phyloP scores from a whole-genome alignment of 2,329 filamentous ascomycete species.

The Dothideomycetes sp. region DNA sequence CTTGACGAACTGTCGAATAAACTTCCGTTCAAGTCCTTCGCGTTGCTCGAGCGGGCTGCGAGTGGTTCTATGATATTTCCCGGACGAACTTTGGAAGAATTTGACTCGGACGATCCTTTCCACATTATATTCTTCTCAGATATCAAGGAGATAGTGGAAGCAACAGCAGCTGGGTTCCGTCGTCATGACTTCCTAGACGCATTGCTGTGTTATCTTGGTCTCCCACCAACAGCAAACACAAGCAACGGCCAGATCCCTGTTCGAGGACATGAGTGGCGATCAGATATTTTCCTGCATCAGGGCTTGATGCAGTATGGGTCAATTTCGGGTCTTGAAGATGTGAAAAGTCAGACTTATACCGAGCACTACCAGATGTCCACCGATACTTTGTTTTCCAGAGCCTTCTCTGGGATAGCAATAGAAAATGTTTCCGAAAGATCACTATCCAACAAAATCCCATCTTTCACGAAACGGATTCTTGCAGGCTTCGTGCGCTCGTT shows the following conservation, averaged over 20 bases:
- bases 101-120: slow-evolving; percentile 58
- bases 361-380: slow-evolving; percentile 9
- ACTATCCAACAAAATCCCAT: not conserved
- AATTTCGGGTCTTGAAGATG: too few species aligned
- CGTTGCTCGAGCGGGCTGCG: slow-evolving; percentile 44
- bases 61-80: slow-evolving; percentile 48
- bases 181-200: slow-evolving; percentile 52
- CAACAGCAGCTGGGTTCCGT: slow-evolving; percentile 29
- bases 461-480: slow-evolving; percentile 41
- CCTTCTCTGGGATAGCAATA: not conserved
- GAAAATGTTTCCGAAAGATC: not conserved
- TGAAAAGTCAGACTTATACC: too few species aligned
- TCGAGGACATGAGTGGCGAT: not conserved
- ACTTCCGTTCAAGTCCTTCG: slow-evolving; percentile 37
- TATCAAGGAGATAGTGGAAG: slow-evolving; percentile 53
- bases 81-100: slow-evolving; percentile 65
- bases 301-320: slow-evolving; percentile 4
- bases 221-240: slow-evolving; percentile 40
- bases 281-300: slow-evolving; percentile 2
- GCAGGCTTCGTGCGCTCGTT: slow-evolving; percentile 44
- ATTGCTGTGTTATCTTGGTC: slow-evolving; percentile 42
- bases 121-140: slow-evolving; percentile 74
- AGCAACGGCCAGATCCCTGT: not conserved
- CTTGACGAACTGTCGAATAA: slow-evolving; percentile 4
- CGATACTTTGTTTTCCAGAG: slow-evolving; percentile 12